Base-by-base conservation (phyloP, 768 basidiomycete genomes). In the Tricholoma terreum region DNA sequence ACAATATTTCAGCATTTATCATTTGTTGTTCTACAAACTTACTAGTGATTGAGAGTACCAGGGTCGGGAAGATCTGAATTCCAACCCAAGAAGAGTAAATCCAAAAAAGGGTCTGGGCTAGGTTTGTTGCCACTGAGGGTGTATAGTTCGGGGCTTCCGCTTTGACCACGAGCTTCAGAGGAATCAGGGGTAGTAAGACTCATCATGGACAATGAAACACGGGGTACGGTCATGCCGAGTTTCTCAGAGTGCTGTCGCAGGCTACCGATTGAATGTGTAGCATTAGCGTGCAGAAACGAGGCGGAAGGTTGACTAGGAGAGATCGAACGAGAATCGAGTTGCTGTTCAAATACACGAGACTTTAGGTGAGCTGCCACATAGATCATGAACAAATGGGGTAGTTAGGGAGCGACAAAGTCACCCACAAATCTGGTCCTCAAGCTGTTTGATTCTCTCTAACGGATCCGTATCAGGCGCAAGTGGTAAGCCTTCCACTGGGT, bases 21-120 rank as follows among this genome's bases (percentile, higher is more conserved):
- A 4, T 8, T 4, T 30, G n/a, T 8, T 17, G 27, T 33, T 56
- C 54, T 51, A 17, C 52, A 52, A n/a, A 76, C 86, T 57, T 62
- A 92, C 90, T 89, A 90, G 70, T 90, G 89, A 62, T 85, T 81
- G 30, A 93, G 76, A 14, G 84, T 78, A 19, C 80, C 71, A 22
- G 88, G 91, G 61, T 90, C 86, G 42, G 91, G 91, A 11, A 94
- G 77, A 64, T 94, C 91, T 24, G 90, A 81, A 71, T 92, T 89
- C 91, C 91, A 93, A 1, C 92, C 91, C 17, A 84, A 80, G 64
- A 85, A 84, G 11, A 92, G 74, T 38, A 94, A 70, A 49, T 87
- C 84, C 72, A 85, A 77, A 62, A 86, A 78, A 3, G 82, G 77
- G 63, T 86, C 83, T 2, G 80, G 65, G 35, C 70, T 73, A 42